Conservation (phyloP, 768 basidiomycete species). For the Trametes coccinea region DNA sequence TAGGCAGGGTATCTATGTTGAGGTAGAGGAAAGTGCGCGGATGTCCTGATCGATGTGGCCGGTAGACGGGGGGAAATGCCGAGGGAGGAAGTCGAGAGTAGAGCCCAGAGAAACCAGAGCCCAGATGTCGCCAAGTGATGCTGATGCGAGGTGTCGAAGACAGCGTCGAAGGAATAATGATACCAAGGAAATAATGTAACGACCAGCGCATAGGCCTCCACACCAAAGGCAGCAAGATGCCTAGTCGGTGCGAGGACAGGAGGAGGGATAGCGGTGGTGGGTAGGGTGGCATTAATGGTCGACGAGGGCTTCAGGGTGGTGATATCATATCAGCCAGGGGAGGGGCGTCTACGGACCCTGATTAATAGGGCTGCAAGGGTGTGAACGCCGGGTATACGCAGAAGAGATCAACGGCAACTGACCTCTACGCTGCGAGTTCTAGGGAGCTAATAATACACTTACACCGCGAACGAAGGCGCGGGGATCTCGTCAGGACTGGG, state of each 20-base stretch:
- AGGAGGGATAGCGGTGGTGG: slow-evolving; percentile 15
- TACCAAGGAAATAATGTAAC: slow-evolving; percentile 33
- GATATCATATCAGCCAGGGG: slow-evolving; percentile 29
- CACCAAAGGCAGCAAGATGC: slow-evolving; percentile 24
- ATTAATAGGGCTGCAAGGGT: slow-evolving; percentile 36
- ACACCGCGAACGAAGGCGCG: slow-evolving; percentile 57
- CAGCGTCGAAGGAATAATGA: slow-evolving; percentile 47
- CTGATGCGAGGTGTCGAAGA: slow-evolving; percentile 21
- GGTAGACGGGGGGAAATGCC: slow-evolving; percentile 32
- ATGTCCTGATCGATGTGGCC: slow-evolving; percentile 42
- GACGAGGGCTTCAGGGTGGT: slow-evolving; percentile 31
- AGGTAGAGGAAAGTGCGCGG: slow-evolving; percentile 23
- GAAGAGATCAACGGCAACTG: slow-evolving; percentile 21
- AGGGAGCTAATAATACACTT: slow-evolving; percentile 33
- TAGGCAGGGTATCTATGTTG: slow-evolving; percentile 33
- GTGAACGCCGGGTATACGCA: not conserved
- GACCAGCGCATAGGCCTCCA: slow-evolving; percentile 23
- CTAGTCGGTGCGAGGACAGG: slow-evolving; percentile 19
- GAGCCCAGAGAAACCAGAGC: slow-evolving; percentile 20
- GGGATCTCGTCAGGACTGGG: slow-evolving; percentile 83
- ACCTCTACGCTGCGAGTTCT: slow-evolving; percentile 45
- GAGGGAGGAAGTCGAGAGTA: slow-evolving; percentile 20
- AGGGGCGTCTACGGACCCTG: slow-evolving; percentile 40
- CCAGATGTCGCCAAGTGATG: slow-evolving; percentile 14
- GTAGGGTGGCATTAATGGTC: slow-evolving; percentile 31